Conservation (phyloP, 2,329 filamentous ascomycete genomes). For the Plenodomus tracheiphilus region DNA sequence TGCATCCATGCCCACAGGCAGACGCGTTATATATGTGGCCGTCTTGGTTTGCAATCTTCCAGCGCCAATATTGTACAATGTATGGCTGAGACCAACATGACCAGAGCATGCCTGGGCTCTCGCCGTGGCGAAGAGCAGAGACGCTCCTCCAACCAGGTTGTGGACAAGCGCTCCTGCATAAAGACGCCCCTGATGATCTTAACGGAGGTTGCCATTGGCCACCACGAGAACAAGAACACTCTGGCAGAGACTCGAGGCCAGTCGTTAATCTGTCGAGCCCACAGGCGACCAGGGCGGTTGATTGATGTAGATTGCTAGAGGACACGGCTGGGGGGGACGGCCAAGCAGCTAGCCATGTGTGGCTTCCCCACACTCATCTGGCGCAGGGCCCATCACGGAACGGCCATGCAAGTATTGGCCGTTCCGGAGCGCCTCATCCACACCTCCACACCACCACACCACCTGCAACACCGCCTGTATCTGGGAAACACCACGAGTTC, state of each 20-base stretch:
- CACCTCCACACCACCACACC: too few species aligned
- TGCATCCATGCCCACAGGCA: conserved; percentile 22
- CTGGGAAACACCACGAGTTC: conserved; percentile 19
- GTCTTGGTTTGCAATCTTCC: not conserved
- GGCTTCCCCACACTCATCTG: conserved; percentile 25
- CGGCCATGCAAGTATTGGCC: conserved; percentile 15
- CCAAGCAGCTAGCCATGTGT: conserved; percentile 13
- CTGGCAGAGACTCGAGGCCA: conserved; percentile 29
- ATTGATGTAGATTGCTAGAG: conserved; percentile 46
- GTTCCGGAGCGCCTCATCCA: too few species aligned
- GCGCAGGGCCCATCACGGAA: conserved; percentile 6
- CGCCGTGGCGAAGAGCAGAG: conserved; percentile 18
- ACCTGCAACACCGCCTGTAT: conserved; percentile 25
- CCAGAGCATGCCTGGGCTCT: conserved; percentile 23
- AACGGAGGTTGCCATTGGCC: conserved; percentile 27
- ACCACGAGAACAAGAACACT: conserved; percentile 15
- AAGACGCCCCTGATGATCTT: conserved; percentile 33
- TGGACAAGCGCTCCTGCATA: conserved; percentile 15
- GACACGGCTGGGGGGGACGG: conserved; percentile 32
- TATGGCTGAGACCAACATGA: conserved; percentile 23
- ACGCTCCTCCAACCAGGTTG: conserved; percentile 35
- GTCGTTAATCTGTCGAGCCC: conserved; percentile 35
- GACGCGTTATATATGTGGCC: conserved; percentile 32
- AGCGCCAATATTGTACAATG: too few species aligned
- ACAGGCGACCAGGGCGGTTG: conserved; percentile 25